phyloP scores from a whole-genome alignment of 768 basidiomycete genomes.

The Leccinellum rugosiceps region DNA sequence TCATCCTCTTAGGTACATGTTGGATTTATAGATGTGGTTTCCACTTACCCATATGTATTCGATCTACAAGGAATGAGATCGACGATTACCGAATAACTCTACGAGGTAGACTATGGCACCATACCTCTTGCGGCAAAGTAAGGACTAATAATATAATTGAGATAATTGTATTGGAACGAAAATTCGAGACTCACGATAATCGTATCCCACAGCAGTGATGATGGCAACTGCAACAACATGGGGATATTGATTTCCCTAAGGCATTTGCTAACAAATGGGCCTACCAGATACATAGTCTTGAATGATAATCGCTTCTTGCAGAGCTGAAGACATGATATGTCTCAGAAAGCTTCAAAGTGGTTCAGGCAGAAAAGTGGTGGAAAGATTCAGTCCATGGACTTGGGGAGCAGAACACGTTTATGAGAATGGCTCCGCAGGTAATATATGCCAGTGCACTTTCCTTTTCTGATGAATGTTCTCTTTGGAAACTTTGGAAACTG shows the following conservation, averaged over 20 bases:
- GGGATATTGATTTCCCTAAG: not conserved
- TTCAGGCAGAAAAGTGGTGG: not conserved
- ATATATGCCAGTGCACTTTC: not conserved
- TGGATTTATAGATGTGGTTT: not conserved
- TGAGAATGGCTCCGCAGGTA: not conserved
- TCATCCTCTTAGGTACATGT: not conserved
- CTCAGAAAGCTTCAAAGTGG: not conserved
- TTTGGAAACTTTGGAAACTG: not conserved
- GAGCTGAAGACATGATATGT: not conserved
- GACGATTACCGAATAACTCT: not conserved
- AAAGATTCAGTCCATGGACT: not conserved
- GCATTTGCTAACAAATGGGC: not conserved
- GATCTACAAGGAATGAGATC: not conserved
- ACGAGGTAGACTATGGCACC: not conserved
- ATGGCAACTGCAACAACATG: not conserved
- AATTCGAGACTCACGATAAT: not conserved
- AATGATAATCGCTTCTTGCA: not conserved
- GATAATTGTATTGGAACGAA: not conserved
- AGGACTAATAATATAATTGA: not conserved
- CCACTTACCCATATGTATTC: not conserved
- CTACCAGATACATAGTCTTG: not conserved
- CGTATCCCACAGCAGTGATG: not conserved
- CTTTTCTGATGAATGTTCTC: not conserved
- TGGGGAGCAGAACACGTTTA: not conserved
- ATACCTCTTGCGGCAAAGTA: not conserved